Evolutionary conservation across 768 basidiomycete genomes (phyloP).

Genomic region (Dioszegia hungarica): DNA sequence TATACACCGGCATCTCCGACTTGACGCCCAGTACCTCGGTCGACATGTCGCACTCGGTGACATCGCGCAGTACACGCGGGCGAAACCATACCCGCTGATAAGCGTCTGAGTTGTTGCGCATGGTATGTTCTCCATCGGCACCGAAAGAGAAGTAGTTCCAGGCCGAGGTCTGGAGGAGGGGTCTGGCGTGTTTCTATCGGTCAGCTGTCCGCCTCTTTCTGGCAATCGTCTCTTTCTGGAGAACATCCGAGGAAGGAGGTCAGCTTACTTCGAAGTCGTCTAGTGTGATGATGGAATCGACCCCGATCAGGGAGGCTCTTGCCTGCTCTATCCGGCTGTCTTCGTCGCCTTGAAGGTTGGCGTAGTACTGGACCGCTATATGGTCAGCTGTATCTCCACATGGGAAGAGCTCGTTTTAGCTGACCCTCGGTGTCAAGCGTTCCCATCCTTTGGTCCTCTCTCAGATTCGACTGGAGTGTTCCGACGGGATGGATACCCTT

Average conservation of each 20-base stretch:
- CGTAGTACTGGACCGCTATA: conserved; percentile 55
- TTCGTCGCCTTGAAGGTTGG: conserved; percentile 51
- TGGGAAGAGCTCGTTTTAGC: conserved; percentile 57
- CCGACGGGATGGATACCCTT: conserved; percentile 29
- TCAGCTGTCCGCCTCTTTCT: neutral
- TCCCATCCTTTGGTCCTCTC: conserved; percentile 2
- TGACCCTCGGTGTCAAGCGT: conserved; percentile 4
- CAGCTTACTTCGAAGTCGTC: conserved; percentile 66
- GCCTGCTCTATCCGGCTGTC: conserved; percentile 59
- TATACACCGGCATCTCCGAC: conserved; percentile 71
- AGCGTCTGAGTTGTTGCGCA: conserved; percentile 68
- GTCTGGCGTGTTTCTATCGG: conserved; percentile 57
- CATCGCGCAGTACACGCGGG: conserved; percentile 58
- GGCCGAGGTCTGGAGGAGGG: conserved; percentile 60
- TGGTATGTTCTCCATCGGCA: conserved; percentile 74
- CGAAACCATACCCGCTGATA: conserved; percentile 77
- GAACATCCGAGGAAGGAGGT: neutral
- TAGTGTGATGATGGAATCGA: conserved; percentile 65
- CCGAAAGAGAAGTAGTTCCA: conserved; percentile 77
- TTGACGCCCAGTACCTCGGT: conserved; percentile 57
- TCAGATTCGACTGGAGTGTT: conserved; percentile 13
- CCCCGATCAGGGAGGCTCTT: conserved; percentile 56
- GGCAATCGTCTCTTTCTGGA: too few species aligned
- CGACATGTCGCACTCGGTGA: conserved; percentile 31
- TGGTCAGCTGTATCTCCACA: neutral